Percentiles rank a stretch among this genome's conserved stretches.
phyloP scores from a whole-genome alignment of 2,329 filamentous ascomycete genomes.

The Pezicula radicicola region DNA sequence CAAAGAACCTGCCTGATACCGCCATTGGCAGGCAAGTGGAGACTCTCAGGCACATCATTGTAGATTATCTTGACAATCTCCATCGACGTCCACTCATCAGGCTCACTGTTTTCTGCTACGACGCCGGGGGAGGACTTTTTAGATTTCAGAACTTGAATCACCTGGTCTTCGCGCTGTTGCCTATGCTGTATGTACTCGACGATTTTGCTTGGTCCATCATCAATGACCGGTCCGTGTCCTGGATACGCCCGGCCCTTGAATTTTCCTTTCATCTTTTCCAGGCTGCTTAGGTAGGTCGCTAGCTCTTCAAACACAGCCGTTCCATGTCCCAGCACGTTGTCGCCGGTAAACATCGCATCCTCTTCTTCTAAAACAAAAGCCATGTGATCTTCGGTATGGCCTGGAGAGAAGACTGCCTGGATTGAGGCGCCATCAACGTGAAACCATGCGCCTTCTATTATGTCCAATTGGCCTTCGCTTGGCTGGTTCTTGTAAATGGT shows the following conservation, averaged over 20 bases:
- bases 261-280: constrained; percentile 64
- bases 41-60: constrained; percentile 67
- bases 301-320: constrained; percentile 84
- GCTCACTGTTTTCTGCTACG: constrained; percentile 12
- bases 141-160: constrained; percentile 60
- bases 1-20: constrained; percentile 75
- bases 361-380: constrained; percentile 73
- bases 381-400: constrained; percentile 83
- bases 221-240: constrained; percentile 78
- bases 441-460: constrained; percentile 53
- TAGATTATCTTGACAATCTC: constrained; percentile 91
- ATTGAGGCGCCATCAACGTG: constrained; percentile 61
- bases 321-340: constrained; percentile 85
- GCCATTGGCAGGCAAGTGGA: constrained; percentile 73
- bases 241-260: constrained; percentile 76
- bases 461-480: constrained; percentile 45
- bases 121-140: constrained; percentile 28
- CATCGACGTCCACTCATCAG: constrained; percentile 62
- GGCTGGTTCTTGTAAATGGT: constrained; percentile 67
- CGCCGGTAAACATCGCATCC: constrained; percentile 81
- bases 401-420: constrained; percentile 62
- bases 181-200: constrained; percentile 82
- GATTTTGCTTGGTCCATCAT: constrained; percentile 69
- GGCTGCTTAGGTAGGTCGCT: constrained; percentile 61
- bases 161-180: constrained; percentile 74